These are phyloP conservation scores for Parietaria judaica DNA, from an alignment of 306 rosid species.

Conservation along the genomic window DNA sequence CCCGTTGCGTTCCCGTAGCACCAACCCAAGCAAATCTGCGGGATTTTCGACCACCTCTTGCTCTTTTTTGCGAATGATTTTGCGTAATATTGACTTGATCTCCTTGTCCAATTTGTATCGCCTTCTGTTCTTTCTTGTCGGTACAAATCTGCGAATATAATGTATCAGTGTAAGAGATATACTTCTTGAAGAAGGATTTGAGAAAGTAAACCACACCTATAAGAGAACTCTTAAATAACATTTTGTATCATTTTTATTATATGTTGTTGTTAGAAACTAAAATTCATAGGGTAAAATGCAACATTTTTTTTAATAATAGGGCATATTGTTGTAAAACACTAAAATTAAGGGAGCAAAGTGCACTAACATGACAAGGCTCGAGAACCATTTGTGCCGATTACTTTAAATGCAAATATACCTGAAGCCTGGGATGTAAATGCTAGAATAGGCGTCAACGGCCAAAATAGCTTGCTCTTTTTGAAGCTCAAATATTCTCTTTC, in stretches of 20 bases:
- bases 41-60: slow-evolving; percentile 12
- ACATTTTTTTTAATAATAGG: too few relatives aligned
- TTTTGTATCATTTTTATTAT: too few relatives aligned
- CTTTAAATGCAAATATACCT: slow-evolving; percentile 16
- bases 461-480: slow-evolving; percentile 28
- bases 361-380: too few relatives aligned
- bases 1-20: slow-evolving; percentile 18
- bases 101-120: slow-evolving; percentile 28
- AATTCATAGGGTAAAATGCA: too few relatives aligned
- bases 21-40: slow-evolving; percentile 31
- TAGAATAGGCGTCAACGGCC: slow-evolving; percentile 26
- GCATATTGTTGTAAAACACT: too few relatives aligned
- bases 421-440: slow-evolving; percentile 37
- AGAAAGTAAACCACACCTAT: too few relatives aligned
- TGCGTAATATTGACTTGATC: slow-evolving; percentile 24
- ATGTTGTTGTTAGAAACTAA: too few relatives aligned
- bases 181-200: too few relatives aligned
- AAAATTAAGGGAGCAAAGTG: too few relatives aligned
- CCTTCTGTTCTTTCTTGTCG: slow-evolving; percentile 34
- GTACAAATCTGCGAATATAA: slow-evolving; percentile 23
- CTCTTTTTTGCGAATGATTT: slow-evolving; percentile 27
- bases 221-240: too few relatives aligned
- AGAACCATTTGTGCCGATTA: too few relatives aligned
- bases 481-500: slow-evolving; percentile 36
- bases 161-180: not conserved